A percentile compares a stretch with the other conserved stretches of the same genome.
Conservation (phyloP, 148 eudicot species). For the Diospyros kaki region DNA sequence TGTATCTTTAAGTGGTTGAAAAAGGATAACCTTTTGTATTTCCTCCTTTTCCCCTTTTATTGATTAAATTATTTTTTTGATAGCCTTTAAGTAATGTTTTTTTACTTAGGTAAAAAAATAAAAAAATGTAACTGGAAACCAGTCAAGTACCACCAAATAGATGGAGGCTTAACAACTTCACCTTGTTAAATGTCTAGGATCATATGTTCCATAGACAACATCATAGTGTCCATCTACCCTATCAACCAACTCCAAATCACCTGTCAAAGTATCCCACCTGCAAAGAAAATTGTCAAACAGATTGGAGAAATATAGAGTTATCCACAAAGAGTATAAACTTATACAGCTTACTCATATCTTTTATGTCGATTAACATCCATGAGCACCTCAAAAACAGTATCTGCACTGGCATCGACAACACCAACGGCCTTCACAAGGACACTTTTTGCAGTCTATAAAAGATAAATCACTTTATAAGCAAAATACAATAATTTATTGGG, state of each 20-base stretch:
- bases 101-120: too few relatives aligned
- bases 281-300: constrained; percentile 17
- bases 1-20: too few relatives aligned
- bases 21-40: too few relatives aligned
- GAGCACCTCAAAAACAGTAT: constrained; percentile 79
- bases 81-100: too few relatives aligned
- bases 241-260: constrained; percentile 81
- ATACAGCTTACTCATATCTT: constrained; percentile 83
- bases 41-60: too few relatives aligned
- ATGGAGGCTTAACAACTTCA: constrained; percentile 18
- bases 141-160: background rate
- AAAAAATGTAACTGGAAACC: background rate
- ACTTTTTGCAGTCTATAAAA: constrained; percentile 59
- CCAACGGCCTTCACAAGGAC: constrained; percentile 93
- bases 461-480: background rate
- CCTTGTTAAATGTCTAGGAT: constrained; percentile 68
- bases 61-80: too few relatives aligned
- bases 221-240: constrained; percentile 79
- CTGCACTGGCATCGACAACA: constrained; percentile 74
- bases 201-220: constrained; percentile 84
- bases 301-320: constrained; percentile 1
- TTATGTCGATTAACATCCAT: constrained; percentile 58
- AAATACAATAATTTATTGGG: background rate
- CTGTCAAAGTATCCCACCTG: constrained; percentile 95
- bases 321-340: constrained; percentile 6